These are phyloP conservation scores for Plectosphaerella sp. DNA, from an alignment of 2,329 filamentous ascomycete genomes.

Conservation along the genomic window DNA sequence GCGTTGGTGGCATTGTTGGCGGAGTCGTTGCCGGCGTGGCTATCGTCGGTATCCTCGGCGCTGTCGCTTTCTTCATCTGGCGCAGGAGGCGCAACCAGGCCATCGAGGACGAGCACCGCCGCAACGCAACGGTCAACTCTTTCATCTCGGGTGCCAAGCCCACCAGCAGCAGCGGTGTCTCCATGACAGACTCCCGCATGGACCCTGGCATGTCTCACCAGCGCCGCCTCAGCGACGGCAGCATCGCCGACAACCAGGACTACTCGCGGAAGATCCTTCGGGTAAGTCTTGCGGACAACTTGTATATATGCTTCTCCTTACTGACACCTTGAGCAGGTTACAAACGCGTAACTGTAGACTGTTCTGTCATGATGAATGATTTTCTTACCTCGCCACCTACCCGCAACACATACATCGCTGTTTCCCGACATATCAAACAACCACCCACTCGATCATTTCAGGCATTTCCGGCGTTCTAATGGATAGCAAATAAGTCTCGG, in stretches of 20 bases:
- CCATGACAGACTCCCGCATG: slow-evolving; percentile 76
- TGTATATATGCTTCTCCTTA: background rate
- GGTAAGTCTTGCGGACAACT: slow-evolving; percentile 47
- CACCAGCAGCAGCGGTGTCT: slow-evolving; percentile 58
- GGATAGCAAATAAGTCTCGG: slow-evolving; percentile 31
- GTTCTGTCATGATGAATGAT: slow-evolving; percentile 32
- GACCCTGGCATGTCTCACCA: slow-evolving; percentile 77
- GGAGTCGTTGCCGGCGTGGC: slow-evolving; percentile 84
- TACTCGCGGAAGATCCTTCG: slow-evolving; percentile 94
- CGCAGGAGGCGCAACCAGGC: slow-evolving; percentile 71
- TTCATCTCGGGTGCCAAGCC: slow-evolving; percentile 66
- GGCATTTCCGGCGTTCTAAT: slow-evolving; percentile 38
- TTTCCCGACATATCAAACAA: slow-evolving; percentile 23
- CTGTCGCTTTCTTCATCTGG: slow-evolving; percentile 68
- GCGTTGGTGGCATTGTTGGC: slow-evolving; percentile 78
- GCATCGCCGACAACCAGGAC: slow-evolving; percentile 95
- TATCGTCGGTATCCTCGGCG: slow-evolving; percentile 59
- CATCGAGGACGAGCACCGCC: slow-evolving; percentile 79
- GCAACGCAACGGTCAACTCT: slow-evolving; percentile 72
- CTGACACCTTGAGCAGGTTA: slow-evolving; percentile 36
- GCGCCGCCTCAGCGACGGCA: slow-evolving; percentile 84
- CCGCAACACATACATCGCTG: slow-evolving; percentile 28
- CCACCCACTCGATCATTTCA: slow-evolving; percentile 28
- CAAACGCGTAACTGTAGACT: slow-evolving; percentile 47
- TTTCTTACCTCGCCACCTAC: slow-evolving; percentile 12